Evolutionary conservation across 1,284 basidiomycete genomes (phyloP).

Genomic region (Paramarasmius palmivorus): DNA sequence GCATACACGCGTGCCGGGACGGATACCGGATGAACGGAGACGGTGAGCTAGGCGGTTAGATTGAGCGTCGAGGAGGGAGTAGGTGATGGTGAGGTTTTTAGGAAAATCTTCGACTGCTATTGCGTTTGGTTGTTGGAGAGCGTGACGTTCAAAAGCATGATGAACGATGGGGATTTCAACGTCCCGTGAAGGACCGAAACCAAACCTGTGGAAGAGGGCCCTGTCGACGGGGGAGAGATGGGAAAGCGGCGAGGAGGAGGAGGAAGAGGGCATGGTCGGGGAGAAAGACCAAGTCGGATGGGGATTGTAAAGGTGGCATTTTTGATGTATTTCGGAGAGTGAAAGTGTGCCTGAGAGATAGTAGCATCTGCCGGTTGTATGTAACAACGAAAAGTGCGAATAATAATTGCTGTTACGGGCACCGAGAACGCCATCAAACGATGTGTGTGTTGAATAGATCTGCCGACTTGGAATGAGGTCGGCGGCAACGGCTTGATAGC

Average conservation of each 20-base stretch:
- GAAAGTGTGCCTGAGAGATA: no score
- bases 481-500: no score
- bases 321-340: no score
- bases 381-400: no score
- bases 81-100: conserved; percentile 19
- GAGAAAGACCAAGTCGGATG: no score
- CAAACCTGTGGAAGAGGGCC: conserved; percentile 27
- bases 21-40: conserved; percentile 24
- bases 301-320: no score
- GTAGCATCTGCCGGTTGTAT: no score
- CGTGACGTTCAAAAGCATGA: conserved; percentile 28
- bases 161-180: conserved; percentile 27
- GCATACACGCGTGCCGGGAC: conserved; percentile 43
- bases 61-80: conserved; percentile 20
- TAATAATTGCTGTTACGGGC: no score
- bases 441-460: no score
- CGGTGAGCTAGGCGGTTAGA: conserved; percentile 27
- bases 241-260: not conserved
- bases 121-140: conserved; percentile 23
- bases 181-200: conserved; percentile 22
- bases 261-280: no score
- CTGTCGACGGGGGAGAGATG: conserved; percentile 21
- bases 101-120: conserved; percentile 27
- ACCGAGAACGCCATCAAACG: no score
- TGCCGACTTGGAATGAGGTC: no score